Evolutionary conservation across 2,329 filamentous ascomycete species (phyloP), one percentile per base, ranked within the genome.

Genomic region (Colletotrichum liriopes): DNA sequence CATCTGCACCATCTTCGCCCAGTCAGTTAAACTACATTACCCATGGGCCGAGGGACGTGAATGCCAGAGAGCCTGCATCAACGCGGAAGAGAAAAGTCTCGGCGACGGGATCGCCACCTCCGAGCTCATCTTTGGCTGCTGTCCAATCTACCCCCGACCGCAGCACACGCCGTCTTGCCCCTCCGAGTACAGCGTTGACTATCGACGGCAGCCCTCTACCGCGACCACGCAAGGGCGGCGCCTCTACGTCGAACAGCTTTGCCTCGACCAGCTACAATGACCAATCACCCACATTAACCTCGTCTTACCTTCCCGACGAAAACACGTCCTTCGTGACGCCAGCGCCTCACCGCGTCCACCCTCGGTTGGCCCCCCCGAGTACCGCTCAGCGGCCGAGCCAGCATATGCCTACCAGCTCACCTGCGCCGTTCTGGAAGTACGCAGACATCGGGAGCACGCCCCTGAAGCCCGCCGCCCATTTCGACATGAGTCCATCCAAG

Each of bases 341-440:
- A 1, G 92, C 93, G 11, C 93, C 93, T 9, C 91, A 91, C 55
- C 89, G 92, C 62, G 91, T 94, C 72, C 90, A 93, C 73, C 93
- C 94, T 39, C 90, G 89, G 76, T 87, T 96, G 51, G 93, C 92
- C 1, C 94, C 94, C 39, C 93, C 94, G 0, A 95, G 93, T 77
- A 96, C 94, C 7, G 91, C 93, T 6, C 93, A 95, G 79, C 87
- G 93, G 67, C 94, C 94, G 12, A 95, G 93, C 78, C 93, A 95
- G 78, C 94, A 94, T 80, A 94, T 96, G 89, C 93, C 94, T 43
- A 95, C 94, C 56, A 94, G 92, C 76, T 95, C 93, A 41, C 94
- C 94, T 0, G 94, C 94, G 1, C 93, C 94, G 0, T 96, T 97
- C 81, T 97, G 94, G 94, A 95, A 94, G 80, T 96, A 93, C 81